Evolutionary conservation across 2,329 filamentous ascomycete species (phyloP), one percentile per base, ranked within the genome.

Genomic region (Arachnomyces sp.): DNA sequence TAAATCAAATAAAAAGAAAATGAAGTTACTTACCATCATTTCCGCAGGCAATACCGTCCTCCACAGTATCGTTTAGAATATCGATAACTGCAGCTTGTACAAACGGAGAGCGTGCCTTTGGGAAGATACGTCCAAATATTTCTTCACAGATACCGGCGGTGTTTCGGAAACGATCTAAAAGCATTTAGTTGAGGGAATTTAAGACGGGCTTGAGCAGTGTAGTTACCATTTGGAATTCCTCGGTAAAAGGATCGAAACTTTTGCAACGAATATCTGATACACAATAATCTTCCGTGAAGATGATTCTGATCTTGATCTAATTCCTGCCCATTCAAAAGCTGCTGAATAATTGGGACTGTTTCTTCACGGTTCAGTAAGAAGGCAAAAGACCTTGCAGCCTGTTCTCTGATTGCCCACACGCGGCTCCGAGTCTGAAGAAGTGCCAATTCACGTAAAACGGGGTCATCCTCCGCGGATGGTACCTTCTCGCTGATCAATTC

Each of bases 391-490:
- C 65, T 57, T 13, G 67, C 67, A 13, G 67, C 65, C 38, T 69
- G 67, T 38, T 70, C 67, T 41, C 67, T 56, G 21, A 71, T 62
- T 9, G 63, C 61, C 67, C 67, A 70, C 12, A 67, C 61, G 1
- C 60, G 56, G 43, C 65, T 67, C 21, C 58, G 59, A n/a, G 69
- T 48, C 29, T 69, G 63, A 30, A 52, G 52, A 3, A 53, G 42
- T 12, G 67, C 59, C 8, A 64, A 46, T 3, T 38, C 45, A 13
- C 54, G 57, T 7, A 68, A 44, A 36, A 56, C 48, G 5, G 44
- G 43, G 34, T 65, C 59, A 16, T 60, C 55, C 3, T 52, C 50
- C n/a, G 52, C 36, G 14, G 59, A 56, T 0, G 65, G 64, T 1
- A 65, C 49, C 41, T 67, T 67, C 38, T 67, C 63, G 13, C 62